phyloP scores from a whole-genome alignment of 306 rosid genomes.

The Vicia sativa region DNA sequence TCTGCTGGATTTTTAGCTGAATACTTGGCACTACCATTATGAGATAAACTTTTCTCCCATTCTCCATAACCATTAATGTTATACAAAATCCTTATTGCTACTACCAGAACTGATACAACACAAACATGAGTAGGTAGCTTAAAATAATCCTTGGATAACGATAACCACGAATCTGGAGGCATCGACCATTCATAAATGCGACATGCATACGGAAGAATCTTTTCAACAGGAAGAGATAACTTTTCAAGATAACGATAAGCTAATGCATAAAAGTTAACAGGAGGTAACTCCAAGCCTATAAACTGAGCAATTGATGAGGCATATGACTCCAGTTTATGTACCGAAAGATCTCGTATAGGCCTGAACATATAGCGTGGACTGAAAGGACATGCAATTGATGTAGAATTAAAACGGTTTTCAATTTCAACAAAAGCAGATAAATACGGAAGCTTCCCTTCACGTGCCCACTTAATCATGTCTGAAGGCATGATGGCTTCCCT shows the following conservation, averaged over 20 bases:
- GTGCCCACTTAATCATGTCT: slow-evolving; percentile 74
- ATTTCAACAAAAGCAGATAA: slow-evolving; percentile 78
- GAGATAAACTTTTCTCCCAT: slow-evolving; percentile 80
- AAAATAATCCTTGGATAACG: slow-evolving; percentile 61
- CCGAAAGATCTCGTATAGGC: slow-evolving; percentile 62
- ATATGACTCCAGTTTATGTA: slow-evolving; percentile 66
- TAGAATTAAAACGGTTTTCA: slow-evolving; percentile 61
- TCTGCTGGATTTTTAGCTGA: slow-evolving; percentile 33
- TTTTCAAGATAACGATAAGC: slow-evolving; percentile 63
- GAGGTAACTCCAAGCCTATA: slow-evolving; percentile 76
- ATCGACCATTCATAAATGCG: slow-evolving; percentile 79
- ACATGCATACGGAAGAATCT: slow-evolving; percentile 67
- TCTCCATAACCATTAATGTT: slow-evolving; percentile 79
- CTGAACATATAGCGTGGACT: slow-evolving; percentile 70
- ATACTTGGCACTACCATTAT: slow-evolving; percentile 38
- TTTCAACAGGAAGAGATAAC: slow-evolving; percentile 63
- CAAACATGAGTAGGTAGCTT: slow-evolving; percentile 81
- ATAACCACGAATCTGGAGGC: slow-evolving; percentile 82
- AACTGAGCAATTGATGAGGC: slow-evolving; percentile 75
- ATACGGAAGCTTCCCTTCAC: slow-evolving; percentile 88
- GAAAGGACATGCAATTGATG: slow-evolving; percentile 75
- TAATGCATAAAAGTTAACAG: slow-evolving; percentile 79
- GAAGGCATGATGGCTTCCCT: slow-evolving; percentile 80
- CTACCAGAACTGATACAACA: slow-evolving; percentile 79
- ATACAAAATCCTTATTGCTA: slow-evolving; percentile 73